Evolutionary conservation across 257 asterid species (phyloP).

Genomic region (Catharanthus roseus): DNA sequence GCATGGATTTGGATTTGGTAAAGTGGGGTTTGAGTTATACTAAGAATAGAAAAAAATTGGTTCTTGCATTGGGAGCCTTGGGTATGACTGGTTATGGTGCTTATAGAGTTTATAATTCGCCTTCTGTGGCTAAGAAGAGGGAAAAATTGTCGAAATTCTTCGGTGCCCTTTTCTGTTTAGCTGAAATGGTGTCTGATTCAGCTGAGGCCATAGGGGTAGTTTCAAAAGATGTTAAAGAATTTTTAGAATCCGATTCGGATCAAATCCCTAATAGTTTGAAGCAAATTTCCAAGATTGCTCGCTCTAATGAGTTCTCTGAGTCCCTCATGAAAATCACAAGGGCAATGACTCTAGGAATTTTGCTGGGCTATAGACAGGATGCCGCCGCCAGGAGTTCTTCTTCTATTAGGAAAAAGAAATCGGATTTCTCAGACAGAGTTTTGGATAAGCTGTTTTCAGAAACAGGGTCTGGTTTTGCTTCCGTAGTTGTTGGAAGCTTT

Average conservation of each 20-base stretch:
- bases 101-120: conserved; percentile 42
- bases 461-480: conserved; percentile 64
- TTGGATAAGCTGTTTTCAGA: conserved; percentile 48
- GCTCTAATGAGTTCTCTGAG: conserved; percentile 45
- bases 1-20: conserved; percentile 38
- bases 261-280: conserved; percentile 62
- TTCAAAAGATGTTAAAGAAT: conserved; percentile 55
- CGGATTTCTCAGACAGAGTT: conserved; percentile 29
- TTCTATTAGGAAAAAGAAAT: conserved; percentile 1
- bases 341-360: conserved; percentile 51
- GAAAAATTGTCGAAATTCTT: conserved; percentile 35
- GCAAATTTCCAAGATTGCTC: conserved; percentile 55
- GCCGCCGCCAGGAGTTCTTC: conserved; percentile 3
- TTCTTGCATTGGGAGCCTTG: conserved; percentile 41
- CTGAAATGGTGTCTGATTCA: conserved; percentile 59
- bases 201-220: conserved; percentile 52
- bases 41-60: conserved; percentile 42
- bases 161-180: conserved; percentile 34
- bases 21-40: conserved; percentile 30
- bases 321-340: conserved; percentile 35
- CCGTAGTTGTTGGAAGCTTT: conserved; percentile 63
- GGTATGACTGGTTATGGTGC: conserved; percentile 52
- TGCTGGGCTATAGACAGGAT: conserved; percentile 35
- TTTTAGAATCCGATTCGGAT: conserved; percentile 52
- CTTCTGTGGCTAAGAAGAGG: conserved; percentile 52